Evolutionary conservation across 2,329 filamentous ascomycete species (phyloP), one percentile per base, ranked within the genome.

Genomic region (Hortaea werneckii): DNA sequence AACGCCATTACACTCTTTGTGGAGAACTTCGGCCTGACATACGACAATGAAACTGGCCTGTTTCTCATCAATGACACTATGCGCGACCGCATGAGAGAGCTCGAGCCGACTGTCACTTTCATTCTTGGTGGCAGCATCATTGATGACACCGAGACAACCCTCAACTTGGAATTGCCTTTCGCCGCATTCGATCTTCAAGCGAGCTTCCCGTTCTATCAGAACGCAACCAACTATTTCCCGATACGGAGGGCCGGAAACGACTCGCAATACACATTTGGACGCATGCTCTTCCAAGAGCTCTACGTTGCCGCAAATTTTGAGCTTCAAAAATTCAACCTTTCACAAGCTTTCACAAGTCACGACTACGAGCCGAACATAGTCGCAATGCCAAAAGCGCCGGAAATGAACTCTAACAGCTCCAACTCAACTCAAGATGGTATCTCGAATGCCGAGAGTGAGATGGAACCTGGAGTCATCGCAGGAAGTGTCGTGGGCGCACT

Each of bases 251-350:
- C 66, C 4, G 55, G 54, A 5, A 65, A 67, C 37, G 62, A 67
- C 13, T 59, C 52, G 4, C 62, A 67, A 45, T 65, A 65, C 45
- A 51, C 61, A 0, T 57, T 69, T 8, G 66, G 67, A 2, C 59
- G 67, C 7, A 57, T 65, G 1, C 66, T 69, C 35, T 51, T 69
- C 10, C 65, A 68, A 47, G 66, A 67, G 44, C 64, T 65, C 13
- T 64, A 69, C 48, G 35, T 69, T 5, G 59, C 64, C 6, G 62
- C 61, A 1, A 62, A 69, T 39, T 67, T 65, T 44, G 65, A 20
- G 20, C 20, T 60, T 29, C 49, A 47, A 11, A 59, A 58, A 13
- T 64, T 63, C 50, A 61, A 54, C 27, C 47, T 42, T 7, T 10
- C 3, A 5, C 40, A 42, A 13, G 28, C 28, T 5, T 9, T 12